Percentiles rank a stretch among this genome's conserved stretches.
These are phyloP conservation scores for Samsoniella hepiali DNA, from an alignment of 2,329 filamentous ascomycete genomes.

Conservation along the genomic window DNA sequence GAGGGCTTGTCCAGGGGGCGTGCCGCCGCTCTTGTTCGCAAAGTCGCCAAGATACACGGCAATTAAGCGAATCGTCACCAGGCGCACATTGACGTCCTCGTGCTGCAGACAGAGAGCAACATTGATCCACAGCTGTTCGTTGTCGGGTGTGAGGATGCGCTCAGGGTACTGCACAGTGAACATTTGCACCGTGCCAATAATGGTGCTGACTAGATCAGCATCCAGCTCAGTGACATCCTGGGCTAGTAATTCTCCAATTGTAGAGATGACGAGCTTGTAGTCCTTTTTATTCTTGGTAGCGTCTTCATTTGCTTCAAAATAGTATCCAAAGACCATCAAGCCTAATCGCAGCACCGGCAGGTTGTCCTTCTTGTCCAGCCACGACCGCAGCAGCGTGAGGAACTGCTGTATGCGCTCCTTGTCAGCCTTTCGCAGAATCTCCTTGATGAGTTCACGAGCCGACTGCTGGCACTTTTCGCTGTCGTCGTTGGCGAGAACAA, in stretches of 20 bases:
- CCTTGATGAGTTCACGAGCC: conserved; percentile 74
- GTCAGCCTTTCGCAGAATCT: conserved; percentile 76
- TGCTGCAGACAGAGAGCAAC: conserved; percentile 69
- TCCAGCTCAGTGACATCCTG: conserved; percentile 52
- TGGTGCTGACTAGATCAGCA: conserved; percentile 71
- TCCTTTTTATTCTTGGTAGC: conserved; percentile 63
- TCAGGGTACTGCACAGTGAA: conserved; percentile 65
- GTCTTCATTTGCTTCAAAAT: conserved; percentile 67
- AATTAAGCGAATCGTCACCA: conserved; percentile 70
- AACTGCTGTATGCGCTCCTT: conserved; percentile 69
- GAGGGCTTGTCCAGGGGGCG: conserved; percentile 53
- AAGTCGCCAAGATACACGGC: conserved; percentile 79
- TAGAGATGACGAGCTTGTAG: conserved; percentile 58
- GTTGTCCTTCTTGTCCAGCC: conserved; percentile 75
- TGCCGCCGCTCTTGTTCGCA: conserved; percentile 56
- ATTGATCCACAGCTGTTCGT: conserved; percentile 66
- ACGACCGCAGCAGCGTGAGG: conserved; percentile 66
- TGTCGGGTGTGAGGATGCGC: conserved; percentile 57
- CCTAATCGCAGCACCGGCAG: conserved; percentile 67
- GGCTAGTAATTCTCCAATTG: conserved; percentile 50
- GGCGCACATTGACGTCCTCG: conserved; percentile 70
- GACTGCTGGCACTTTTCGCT: conserved; percentile 80
- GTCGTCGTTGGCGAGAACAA: conserved; percentile 85
- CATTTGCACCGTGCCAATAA: conserved; percentile 65
- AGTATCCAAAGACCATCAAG: conserved; percentile 77